These are phyloP conservation scores for Kodamaea sp. DNA, from an alignment of 1,139 yeast species.

Conservation along the genomic window DNA sequence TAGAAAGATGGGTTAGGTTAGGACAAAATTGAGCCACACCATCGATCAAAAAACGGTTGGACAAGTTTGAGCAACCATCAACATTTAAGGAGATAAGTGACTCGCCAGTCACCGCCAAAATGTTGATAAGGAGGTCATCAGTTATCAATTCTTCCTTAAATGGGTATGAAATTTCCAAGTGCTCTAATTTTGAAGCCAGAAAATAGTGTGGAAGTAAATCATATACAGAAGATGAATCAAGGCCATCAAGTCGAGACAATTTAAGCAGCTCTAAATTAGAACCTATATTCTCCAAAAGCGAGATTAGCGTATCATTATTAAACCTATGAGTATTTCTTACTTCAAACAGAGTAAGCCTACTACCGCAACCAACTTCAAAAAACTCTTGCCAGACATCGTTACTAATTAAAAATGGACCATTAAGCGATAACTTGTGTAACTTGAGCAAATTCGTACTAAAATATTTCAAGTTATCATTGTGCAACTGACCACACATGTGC, in stretches of 20 bases:
- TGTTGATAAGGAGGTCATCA: constrained; percentile 65
- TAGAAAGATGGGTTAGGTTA: constrained; percentile 49
- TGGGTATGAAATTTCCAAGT: constrained; percentile 69
- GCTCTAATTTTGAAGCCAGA: constrained; percentile 39
- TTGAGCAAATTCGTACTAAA: constrained; percentile 54
- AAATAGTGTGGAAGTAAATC: constrained; percentile 64
- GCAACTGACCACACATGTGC: constrained; percentile 91
- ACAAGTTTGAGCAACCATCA: constrained; percentile 69
- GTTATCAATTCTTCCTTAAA: constrained; percentile 61
- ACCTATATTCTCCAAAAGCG: constrained; percentile 64
- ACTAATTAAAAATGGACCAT: constrained; percentile 86
- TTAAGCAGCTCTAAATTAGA: constrained; percentile 43
- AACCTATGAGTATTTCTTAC: constrained; percentile 82
- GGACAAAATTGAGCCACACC: constrained; percentile 62
- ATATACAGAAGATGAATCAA: constrained; percentile 55
- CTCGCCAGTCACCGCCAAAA: constrained; percentile 62
- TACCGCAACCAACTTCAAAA: constrained; percentile 43
- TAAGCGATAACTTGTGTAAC: constrained; percentile 54
- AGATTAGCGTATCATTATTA: constrained; percentile 58
- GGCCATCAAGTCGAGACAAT: constrained; percentile 69
- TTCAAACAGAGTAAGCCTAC: constrained; percentile 43
- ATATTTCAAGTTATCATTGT: constrained; percentile 68
- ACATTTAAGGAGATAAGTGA: constrained; percentile 54
- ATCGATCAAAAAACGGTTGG: constrained; percentile 58
- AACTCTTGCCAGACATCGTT: constrained; percentile 73